Evolutionary conservation across 306 rosid genomes (phyloP).

Genomic region (Psophocarpus tetragonolobus): DNA sequence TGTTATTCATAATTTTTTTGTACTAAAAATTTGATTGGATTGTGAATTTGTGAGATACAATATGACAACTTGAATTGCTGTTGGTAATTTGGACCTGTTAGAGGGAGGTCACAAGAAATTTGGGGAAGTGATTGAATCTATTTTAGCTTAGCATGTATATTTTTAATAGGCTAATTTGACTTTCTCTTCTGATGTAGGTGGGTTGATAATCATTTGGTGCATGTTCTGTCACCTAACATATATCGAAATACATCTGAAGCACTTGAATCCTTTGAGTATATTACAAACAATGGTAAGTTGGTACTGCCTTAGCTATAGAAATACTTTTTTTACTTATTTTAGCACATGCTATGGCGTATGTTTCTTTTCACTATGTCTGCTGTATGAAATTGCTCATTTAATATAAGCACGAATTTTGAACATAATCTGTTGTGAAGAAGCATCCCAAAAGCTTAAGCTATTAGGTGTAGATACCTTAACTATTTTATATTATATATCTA

Average conservation of each 20-base stretch:
- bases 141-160: constrained; percentile 11
- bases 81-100: background rate
- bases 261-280: constrained; percentile 90
- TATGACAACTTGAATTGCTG: constrained; percentile 9
- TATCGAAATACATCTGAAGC: constrained; percentile 89
- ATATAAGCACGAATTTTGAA: background rate
- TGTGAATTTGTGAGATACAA: background rate
- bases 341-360: background rate
- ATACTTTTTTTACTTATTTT: background rate
- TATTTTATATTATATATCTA: background rate
- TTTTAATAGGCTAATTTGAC: constrained; percentile 33
- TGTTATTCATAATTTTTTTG: background rate
- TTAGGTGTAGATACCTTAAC: background rate
- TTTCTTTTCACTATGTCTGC: background rate
- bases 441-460: background rate
- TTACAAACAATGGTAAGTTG: constrained; percentile 80
- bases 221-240: constrained; percentile 86
- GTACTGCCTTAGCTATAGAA: background rate
- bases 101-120: background rate
- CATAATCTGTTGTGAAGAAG: background rate
- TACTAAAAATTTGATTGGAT: background rate
- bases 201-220: constrained; percentile 95
- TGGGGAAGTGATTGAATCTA: background rate
- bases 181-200: constrained; percentile 54
- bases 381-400: background rate